phyloP scores from a whole-genome alignment of 805 yeast species.

The Teunomyces pallodes region DNA sequence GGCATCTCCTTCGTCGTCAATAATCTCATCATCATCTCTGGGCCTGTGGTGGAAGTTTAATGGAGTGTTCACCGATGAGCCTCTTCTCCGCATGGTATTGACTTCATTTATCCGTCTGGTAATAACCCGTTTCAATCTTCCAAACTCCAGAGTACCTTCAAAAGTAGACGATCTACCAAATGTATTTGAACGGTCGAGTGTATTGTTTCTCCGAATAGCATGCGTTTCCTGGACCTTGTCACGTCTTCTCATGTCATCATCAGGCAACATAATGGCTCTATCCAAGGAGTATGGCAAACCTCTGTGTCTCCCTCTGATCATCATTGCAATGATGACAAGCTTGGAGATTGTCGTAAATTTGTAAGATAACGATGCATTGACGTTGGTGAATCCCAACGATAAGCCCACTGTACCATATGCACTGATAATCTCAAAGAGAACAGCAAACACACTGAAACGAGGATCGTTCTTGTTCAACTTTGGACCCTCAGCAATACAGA shows the following conservation, averaged over 20 bases:
- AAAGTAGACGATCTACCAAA: conserved; percentile 9
- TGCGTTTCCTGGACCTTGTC: conserved; percentile 61
- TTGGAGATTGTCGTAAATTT: conserved; percentile 74
- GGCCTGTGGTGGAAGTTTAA: neutral
- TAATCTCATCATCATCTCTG: neutral
- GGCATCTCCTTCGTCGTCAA: neutral
- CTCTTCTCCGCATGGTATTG: conserved; percentile 1
- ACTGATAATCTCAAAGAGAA: conserved; percentile 84
- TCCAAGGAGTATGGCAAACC: conserved; percentile 92
- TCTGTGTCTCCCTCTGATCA: conserved; percentile 95
- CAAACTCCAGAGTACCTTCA: conserved; percentile 4
- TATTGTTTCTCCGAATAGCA: conserved; percentile 31
- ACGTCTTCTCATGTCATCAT: conserved; percentile 58
- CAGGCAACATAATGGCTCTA: conserved; percentile 87
- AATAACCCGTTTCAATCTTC: conserved; percentile 5
- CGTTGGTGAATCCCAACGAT: conserved; percentile 76
- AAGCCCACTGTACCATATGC: conserved; percentile 98
- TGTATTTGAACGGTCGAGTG: conserved; percentile 21
- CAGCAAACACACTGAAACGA: conserved; percentile 63
- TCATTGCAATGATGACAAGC: conserved; percentile 79
- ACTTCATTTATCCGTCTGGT: conserved; percentile 3
- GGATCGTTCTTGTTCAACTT: conserved; percentile 45
- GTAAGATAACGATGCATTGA: conserved; percentile 67
- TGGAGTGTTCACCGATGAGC: neutral
- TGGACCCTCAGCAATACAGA: conserved; percentile 81